Conservation (phyloP, 2,329 filamentous ascomycete genomes). For the Hirsutella rhossiliensis region DNA sequence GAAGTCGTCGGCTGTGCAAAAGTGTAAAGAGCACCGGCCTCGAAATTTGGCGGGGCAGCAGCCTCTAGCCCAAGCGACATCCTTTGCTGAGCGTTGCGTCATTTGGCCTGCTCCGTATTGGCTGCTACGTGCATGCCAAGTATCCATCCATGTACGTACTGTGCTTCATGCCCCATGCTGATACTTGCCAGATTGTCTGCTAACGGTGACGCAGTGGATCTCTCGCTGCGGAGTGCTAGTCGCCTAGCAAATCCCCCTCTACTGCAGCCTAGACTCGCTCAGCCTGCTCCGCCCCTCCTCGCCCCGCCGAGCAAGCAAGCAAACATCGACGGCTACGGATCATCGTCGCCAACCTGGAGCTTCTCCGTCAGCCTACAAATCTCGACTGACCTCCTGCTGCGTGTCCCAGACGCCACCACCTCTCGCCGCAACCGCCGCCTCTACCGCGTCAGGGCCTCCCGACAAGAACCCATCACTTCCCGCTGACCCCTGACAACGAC, state of each 20-base stretch:
- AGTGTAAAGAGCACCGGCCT: too few species aligned
- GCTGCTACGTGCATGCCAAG: neutral
- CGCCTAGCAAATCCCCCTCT: too few species aligned
- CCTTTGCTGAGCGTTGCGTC: slow-evolving; percentile 10
- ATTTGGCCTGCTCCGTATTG: slow-evolving; percentile 7
- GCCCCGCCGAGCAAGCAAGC: neutral
- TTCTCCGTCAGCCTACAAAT: neutral
- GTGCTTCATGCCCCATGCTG: too few species aligned
- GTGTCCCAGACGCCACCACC: neutral
- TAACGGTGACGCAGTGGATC: too few species aligned
- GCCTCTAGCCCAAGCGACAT: neutral
- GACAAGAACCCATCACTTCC: too few species aligned
- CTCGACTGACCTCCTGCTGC: neutral
- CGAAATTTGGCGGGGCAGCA: slow-evolving; percentile 6
- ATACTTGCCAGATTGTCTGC: too few species aligned
- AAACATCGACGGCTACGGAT: neutral
- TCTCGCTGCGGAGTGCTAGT: too few species aligned
- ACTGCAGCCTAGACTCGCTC: too few species aligned
- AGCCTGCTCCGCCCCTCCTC: too few species aligned
- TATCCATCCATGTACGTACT: too few species aligned
- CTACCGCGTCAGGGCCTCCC: too few species aligned
- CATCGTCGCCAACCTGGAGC: neutral
- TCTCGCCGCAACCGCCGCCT: neutral
- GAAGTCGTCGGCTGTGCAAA: neutral
- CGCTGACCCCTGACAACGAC: too few species aligned